Evolutionary conservation across 805 yeast genomes (phyloP).

Genomic region (Metschnikowia sp.): DNA sequence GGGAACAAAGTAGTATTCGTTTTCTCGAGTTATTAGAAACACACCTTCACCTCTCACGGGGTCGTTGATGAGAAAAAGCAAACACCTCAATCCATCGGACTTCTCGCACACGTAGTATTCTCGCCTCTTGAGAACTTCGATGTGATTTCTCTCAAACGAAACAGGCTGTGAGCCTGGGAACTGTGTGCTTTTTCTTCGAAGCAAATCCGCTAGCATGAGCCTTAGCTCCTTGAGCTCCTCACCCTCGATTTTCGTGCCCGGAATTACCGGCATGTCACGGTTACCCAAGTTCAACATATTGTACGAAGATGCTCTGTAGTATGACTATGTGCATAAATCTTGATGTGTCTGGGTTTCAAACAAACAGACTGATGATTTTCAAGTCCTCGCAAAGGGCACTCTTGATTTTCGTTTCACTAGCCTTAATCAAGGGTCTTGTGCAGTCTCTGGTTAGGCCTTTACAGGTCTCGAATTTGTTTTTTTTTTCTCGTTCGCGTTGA

Average conservation of each 20-base stretch:
- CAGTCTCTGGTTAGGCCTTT: not conserved
- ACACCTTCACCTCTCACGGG: constrained; percentile 83
- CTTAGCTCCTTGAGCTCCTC: constrained; percentile 66
- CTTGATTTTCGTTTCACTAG: not conserved
- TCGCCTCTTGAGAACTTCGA: constrained; percentile 55
- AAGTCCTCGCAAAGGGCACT: not conserved
- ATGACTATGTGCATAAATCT: no score
- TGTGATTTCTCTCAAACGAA: constrained; percentile 75
- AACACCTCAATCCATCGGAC: constrained; percentile 86
- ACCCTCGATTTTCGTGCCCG: constrained; percentile 77
- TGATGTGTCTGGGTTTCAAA: no score
- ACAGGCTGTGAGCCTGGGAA: constrained; percentile 97
- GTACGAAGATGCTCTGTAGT: no score
- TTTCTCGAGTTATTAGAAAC: constrained; percentile 83
- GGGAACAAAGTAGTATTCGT: constrained; percentile 78
- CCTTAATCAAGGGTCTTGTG: not conserved
- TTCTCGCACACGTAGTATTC: constrained; percentile 96
- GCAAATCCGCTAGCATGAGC: constrained; percentile 63
- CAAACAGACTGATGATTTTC: not conserved
- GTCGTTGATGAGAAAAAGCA: constrained; percentile 64
- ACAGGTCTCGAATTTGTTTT: not conserved
- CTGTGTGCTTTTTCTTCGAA: constrained; percentile 47
- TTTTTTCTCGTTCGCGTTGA: constrained; percentile 6
- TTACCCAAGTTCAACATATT: constrained; percentile 37
- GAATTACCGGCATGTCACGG: constrained; percentile 74